Evolutionary conservation across 2,329 filamentous ascomycete genomes (phyloP), one percentile per base, ranked within the genome.

Genomic region (Cordyceps farinosa): DNA sequence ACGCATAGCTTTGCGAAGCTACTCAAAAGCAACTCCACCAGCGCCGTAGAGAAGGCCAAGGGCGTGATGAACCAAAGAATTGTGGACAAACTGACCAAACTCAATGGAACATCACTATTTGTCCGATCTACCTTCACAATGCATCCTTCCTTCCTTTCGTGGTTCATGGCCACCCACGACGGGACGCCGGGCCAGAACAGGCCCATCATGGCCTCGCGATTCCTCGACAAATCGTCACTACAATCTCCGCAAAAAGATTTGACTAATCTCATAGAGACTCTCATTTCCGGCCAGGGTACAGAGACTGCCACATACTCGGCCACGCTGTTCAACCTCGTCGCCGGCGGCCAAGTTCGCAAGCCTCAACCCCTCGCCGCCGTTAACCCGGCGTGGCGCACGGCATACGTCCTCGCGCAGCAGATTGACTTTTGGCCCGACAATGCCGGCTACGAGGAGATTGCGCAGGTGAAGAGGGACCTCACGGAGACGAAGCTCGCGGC

Each of bases 401-500:
- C n/a, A 5, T 45, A 53, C n/a, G 45, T 61, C 10, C 29, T 38
- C 17, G 42, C 42, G 27, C 27, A 55, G 42, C 51, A 48, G 22
- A 42, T 53, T 13, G 22, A 50, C 6, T 32, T 38, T 2, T 57
- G 36, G 42, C 40, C 32, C 15, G 44, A 63, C 9, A 45, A 57
- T 27, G 10, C 44, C 44, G 52, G 45, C 6, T 38, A 48, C 15
- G 5, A 62, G 40, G 40, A 30, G 50, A 55, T 48, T 32, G 22
- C 10, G 13, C 51, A 40, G 42, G 30, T 55, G 2, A 50, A 48
- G 22, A 42, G 13, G 51, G 40, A 56, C 30, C 51, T 56, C 32
- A 55, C 50, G 9, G 22, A 54, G 10, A 55, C 52, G 36, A 61
- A 55, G 42, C 60, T 40, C 40, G 48, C 32, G n/a, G 57, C 38